Base-by-base conservation (phyloP, 2,329 filamentous ascomycete genomes). In the Cercospora nicotianae region DNA sequence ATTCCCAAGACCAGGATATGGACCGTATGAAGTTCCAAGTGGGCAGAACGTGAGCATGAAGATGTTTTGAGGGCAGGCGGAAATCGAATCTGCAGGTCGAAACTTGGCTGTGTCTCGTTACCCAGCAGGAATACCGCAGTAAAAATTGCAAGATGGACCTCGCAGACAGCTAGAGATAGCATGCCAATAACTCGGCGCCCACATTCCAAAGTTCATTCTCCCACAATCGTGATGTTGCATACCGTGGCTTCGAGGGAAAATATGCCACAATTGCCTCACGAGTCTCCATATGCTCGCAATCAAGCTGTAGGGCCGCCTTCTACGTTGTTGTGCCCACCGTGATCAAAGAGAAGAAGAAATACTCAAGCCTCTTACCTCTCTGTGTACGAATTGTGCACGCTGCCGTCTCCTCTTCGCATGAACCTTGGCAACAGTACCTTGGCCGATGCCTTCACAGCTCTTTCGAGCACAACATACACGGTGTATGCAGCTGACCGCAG, bases 1-100 rank as follows among this genome's bases (percentile, higher is more conserved):
- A 0, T 85, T 85, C 68, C 83, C 83, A 1, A 75, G 77, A 66
- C 83, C 83, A 6, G 82, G 83, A 0, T 83, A 84, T 74, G 83
- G 83, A 1, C 83, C 83, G 1, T 85, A 82, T 70, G 66, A 73
- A 9, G 78, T 79, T 42, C 81, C 81, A 10, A 74, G 74, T 51
- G 79, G 79, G 5, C 75, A 79, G 71, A 68, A 87, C 80, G 4
- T 85, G 30, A 75, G 69, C 84, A 59, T 82, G 80, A 59, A 73
- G 76, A 65, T 80, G 76, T 33, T 71, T 55, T 65, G 60, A 63
- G 26, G 26, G 39, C 8, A 36, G 31, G 36, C 16, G 18, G 12
- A 62, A 16, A 48, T 9, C 33, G 60, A 42, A 31, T 16, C 18
- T 39, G 36, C 36, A 39, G 36, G 36, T 39, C 36, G 36, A 39